These are phyloP conservation scores for Nakazawaea populi DNA, from an alignment of 805 yeast genomes.

Conservation along the genomic window DNA sequence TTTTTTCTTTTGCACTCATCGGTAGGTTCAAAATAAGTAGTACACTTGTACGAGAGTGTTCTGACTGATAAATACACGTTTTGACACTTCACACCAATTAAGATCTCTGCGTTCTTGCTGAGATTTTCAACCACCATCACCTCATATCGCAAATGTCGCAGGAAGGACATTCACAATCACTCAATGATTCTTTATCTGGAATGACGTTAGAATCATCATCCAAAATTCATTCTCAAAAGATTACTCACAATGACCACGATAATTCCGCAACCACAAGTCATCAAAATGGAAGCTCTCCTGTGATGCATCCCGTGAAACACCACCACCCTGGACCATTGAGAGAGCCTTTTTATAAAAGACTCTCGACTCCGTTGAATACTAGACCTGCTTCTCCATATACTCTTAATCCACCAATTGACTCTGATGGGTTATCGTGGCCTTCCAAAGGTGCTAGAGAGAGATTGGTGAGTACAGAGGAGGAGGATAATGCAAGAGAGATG, in stretches of 20 bases:
- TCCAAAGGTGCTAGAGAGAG: slow-evolving; percentile 76
- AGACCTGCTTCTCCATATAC: slow-evolving; percentile 83
- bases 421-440: slow-evolving; percentile 94
- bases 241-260: not conserved
- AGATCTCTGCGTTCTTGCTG: too few species aligned
- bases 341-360: slow-evolving; percentile 28
- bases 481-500: slow-evolving; percentile 56
- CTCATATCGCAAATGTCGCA: not conserved
- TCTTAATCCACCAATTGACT: slow-evolving; percentile 78
- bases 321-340: slow-evolving; percentile 23
- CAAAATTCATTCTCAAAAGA: not conserved
- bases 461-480: slow-evolving; percentile 62
- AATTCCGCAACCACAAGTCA: not conserved
- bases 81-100: too few species aligned
- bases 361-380: slow-evolving; percentile 59
- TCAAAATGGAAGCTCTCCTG: not conserved
- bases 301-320: not conserved
- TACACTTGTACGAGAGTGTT: too few species aligned
- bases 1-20: too few species aligned
- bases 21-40: too few species aligned
- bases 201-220: not conserved
- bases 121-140: too few species aligned
- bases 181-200: not conserved
- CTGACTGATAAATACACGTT: too few species aligned
- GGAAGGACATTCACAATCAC: not conserved